phyloP scores from a whole-genome alignment of 495 filamentous ascomycete species.

The Penicillium waksmanii region DNA sequence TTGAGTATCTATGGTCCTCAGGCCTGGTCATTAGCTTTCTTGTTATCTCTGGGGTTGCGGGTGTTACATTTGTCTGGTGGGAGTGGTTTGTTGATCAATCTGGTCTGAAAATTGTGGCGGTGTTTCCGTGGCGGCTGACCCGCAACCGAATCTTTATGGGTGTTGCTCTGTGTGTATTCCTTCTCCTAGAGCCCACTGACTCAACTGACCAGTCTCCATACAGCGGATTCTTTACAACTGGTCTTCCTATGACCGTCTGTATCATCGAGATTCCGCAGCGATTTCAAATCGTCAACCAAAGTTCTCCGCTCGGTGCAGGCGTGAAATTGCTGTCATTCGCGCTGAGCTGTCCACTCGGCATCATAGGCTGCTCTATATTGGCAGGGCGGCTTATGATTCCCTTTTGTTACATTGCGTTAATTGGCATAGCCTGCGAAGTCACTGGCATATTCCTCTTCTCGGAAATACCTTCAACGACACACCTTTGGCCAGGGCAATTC shows the following conservation, averaged over 20 bases:
- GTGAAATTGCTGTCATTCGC: constrained; percentile 51
- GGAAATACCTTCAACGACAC: constrained; percentile 28
- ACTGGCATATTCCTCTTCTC: constrained; percentile 53
- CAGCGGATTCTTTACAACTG: constrained; percentile 51
- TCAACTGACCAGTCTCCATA: too few relatives aligned
- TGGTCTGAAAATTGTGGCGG: constrained; percentile 7
- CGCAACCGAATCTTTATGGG: constrained; percentile 26
- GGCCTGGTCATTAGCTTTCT: constrained; percentile 43
- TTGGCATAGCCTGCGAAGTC: constrained; percentile 45
- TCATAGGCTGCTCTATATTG: constrained; percentile 22
- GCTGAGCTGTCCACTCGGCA: constrained; percentile 28
- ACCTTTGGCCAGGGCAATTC: constrained; percentile 40
- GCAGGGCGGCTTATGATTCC: constrained; percentile 42
- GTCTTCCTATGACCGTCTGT: constrained; percentile 55
- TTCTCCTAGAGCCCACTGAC: too few relatives aligned
- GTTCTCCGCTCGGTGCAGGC: constrained; percentile 42
- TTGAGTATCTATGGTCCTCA: constrained; percentile 39
- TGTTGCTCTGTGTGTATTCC: constrained; percentile 17
- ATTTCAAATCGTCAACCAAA: constrained; percentile 57
- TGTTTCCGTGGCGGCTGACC: constrained; percentile 30
- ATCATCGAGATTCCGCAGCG: constrained; percentile 59
- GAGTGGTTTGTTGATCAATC: constrained; percentile 4
- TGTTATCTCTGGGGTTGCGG: constrained; percentile 33
- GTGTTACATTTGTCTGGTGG: constrained; percentile 15
- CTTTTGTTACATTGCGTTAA: constrained; percentile 48